phyloP scores from a whole-genome alignment of 768 basidiomycete species.

The Crassisporium funariophilum region DNA sequence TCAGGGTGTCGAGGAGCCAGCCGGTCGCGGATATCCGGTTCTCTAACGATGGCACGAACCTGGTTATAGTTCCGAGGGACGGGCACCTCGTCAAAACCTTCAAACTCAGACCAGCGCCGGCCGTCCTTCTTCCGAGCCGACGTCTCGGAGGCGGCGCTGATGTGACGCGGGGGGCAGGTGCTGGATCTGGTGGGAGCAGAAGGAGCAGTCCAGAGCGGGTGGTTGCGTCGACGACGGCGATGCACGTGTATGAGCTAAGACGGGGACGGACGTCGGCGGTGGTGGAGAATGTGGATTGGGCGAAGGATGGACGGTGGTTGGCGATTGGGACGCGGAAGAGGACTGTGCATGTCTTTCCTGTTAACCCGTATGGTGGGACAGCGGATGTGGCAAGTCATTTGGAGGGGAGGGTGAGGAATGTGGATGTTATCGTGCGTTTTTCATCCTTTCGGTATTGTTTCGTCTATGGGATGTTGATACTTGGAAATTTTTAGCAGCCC shows the following conservation, averaged over 20 bases:
- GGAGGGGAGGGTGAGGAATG: slow-evolving; percentile 58
- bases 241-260: slow-evolving; percentile 67
- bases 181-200: slow-evolving; percentile 2
- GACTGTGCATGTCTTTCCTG: slow-evolving; percentile 72
- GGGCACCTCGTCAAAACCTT: slow-evolving; percentile 58
- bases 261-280: slow-evolving; percentile 73
- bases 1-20: slow-evolving; percentile 49
- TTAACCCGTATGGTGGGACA: slow-evolving; percentile 76
- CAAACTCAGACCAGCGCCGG: slow-evolving; percentile 33
- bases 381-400: slow-evolving; percentile 65
- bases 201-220: slow-evolving; percentile 13
- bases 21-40: slow-evolving; percentile 51
- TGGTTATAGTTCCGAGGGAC: slow-evolving; percentile 54
- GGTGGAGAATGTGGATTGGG: slow-evolving; percentile 57
- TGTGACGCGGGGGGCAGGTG: background rate
- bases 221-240: slow-evolving; percentile 26
- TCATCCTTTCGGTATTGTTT: background rate
- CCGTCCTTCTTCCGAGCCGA: slow-evolving; percentile 1
- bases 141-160: background rate
- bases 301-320: slow-evolving; percentile 64
- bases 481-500: slow-evolving; percentile 39
- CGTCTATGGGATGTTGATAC: background rate
- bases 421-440: slow-evolving; percentile 45
- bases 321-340: slow-evolving; percentile 66
- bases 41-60: slow-evolving; percentile 52